Evolutionary conservation across 176 grass and related monocot species (phyloP), one percentile per base, ranked within the genome.

Genomic region (Avena atlantica): DNA sequence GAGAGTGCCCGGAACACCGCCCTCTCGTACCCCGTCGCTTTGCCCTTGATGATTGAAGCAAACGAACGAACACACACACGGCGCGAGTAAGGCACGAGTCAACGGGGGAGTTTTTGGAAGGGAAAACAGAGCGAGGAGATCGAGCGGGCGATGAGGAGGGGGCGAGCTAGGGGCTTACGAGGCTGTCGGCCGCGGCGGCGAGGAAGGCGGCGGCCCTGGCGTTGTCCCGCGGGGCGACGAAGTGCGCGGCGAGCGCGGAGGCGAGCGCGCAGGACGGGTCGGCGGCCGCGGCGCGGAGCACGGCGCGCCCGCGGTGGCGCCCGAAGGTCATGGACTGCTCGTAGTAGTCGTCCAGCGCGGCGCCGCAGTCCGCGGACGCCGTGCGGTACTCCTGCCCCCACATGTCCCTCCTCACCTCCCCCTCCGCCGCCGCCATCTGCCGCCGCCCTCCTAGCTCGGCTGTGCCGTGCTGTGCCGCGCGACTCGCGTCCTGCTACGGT

Each of bases 321-420:
- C 90, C 86, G 88, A 79, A 92, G 34, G 80, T 3, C 76, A 95
- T 64, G 76, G 80, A 70, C 13, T 83, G 80, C 62, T 11, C 70
- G 86, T 92, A 95, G 88, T 95, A 92, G 71, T 78, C 88, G 70
- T 95, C 84, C 62, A 95, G 84, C 76, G 88, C 88, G 17, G 56
- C 88, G 29, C 79, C 86, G 93, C 93, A 95, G 21, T 70, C 93
- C 5, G 63, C 64, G 2, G 93, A 95, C 9, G 80, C 71, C 64
- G 90, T 95, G 51, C 90, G 83, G 76, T 92, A 89, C 65, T 83
- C 48, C 86, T 95, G 86, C 68, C 88, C 90, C 88, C 91, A 92
- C 76, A 89, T 79, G 86, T 92, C 90, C 83, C 51, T 81, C 74
- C 88, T 81, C 70, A 84, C 74, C 71, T 12, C 37, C 21, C 47